phyloP scores from a whole-genome alignment of 2,329 filamentous ascomycete genomes.

The Fusarium robinianum region DNA sequence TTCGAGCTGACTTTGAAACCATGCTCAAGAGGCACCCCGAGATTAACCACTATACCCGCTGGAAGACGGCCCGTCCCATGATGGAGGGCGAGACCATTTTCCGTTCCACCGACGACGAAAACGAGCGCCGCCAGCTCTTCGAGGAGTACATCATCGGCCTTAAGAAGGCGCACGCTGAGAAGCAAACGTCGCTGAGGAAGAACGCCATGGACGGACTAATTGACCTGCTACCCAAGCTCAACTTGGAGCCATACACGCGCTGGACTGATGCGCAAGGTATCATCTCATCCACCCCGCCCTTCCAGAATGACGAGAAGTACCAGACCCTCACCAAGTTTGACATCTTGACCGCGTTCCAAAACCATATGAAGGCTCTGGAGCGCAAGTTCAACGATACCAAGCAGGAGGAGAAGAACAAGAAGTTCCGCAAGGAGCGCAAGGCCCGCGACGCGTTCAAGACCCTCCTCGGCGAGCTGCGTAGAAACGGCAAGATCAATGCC shows the following conservation, averaged over 20 bases:
- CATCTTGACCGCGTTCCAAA: slow-evolving; percentile 89
- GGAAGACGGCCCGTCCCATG: slow-evolving; percentile 93
- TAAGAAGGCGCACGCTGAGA: slow-evolving; percentile 77
- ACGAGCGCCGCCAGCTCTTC: slow-evolving; percentile 86
- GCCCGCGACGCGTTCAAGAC: slow-evolving; percentile 79
- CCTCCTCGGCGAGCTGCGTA: slow-evolving; percentile 74
- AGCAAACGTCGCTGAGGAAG: slow-evolving; percentile 72
- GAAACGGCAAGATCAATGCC: slow-evolving; percentile 81
- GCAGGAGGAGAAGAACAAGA: slow-evolving; percentile 83
- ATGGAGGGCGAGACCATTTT: slow-evolving; percentile 96
- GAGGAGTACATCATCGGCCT: slow-evolving; percentile 90
- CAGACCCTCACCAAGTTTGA: slow-evolving; percentile 84
- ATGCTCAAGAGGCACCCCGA: slow-evolving; percentile 97
- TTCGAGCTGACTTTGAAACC: slow-evolving; percentile 89
- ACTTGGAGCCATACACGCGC: slow-evolving; percentile 89
- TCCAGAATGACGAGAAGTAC: slow-evolving; percentile 84
- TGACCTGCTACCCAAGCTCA: slow-evolving; percentile 75
- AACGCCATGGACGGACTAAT: slow-evolving; percentile 84
- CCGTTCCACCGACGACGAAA: slow-evolving; percentile 84
- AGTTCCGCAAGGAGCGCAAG: slow-evolving; percentile 80
- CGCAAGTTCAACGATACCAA: slow-evolving; percentile 87
- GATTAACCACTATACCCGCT: slow-evolving; percentile 95
- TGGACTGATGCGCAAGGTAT: slow-evolving; percentile 89
- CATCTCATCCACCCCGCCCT: slow-evolving; percentile 76
- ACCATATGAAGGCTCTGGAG: slow-evolving; percentile 91